Conservation (phyloP, 768 basidiomycete genomes). For the Chlorophyllum brunneum region DNA sequence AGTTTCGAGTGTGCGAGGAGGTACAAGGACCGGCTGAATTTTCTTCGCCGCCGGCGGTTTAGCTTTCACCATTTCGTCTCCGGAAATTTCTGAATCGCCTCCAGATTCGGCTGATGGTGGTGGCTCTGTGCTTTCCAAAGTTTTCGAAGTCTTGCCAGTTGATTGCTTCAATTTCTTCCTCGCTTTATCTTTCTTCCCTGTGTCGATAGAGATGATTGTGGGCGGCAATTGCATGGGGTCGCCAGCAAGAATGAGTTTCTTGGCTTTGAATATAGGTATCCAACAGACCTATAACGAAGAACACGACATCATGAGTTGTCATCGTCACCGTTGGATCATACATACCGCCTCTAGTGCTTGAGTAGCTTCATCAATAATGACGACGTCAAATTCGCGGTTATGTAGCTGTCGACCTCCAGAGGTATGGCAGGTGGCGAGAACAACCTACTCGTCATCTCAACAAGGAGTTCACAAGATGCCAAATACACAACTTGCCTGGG, state of each 20-base stretch:
- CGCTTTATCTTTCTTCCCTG: conserved; percentile 19
- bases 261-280: conserved; percentile 91
- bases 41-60: conserved; percentile 13
- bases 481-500: conserved; percentile 47
- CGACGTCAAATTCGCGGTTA: conserved; percentile 80
- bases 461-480: background rate
- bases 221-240: conserved; percentile 97
- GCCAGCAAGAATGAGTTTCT: conserved; percentile 87
- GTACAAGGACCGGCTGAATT: conserved; percentile 31
- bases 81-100: conserved; percentile 3
- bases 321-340: conserved; percentile 1
- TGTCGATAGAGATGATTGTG: conserved; percentile 74
- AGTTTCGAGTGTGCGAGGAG: conserved; percentile 74
- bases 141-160: background rate
- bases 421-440: conserved; percentile 92
- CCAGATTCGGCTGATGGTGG: conserved; percentile 6
- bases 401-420: conserved; percentile 81
- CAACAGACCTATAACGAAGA: conserved; percentile 72
- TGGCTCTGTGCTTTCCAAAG: background rate
- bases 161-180: conserved; percentile 1
- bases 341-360: conserved; percentile 92
- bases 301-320: conserved; percentile 5
- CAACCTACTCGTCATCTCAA: conserved; percentile 46
- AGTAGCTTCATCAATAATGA: conserved; percentile 97
- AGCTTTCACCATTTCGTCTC: conserved; percentile 11